phyloP scores from a whole-genome alignment of 345 rosid species.

The Fremontodendron californicum region DNA sequence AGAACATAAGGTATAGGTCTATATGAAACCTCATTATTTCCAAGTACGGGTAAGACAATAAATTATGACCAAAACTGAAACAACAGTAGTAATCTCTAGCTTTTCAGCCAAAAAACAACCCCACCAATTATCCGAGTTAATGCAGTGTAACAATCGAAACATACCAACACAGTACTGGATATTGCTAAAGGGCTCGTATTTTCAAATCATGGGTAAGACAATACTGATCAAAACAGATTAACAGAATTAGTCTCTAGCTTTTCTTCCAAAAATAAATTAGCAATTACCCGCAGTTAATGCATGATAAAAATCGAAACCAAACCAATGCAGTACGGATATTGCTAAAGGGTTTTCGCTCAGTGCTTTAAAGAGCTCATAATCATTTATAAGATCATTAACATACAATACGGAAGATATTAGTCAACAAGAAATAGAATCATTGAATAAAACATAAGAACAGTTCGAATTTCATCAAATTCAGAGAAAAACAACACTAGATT shows the following conservation, averaged over 20 bases:
- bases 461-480: neutral
- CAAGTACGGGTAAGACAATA: neutral
- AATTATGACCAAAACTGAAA: neutral
- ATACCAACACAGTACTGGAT: neutral
- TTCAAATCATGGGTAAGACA: neutral
- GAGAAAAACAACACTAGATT: neutral
- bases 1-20: neutral
- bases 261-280: neutral
- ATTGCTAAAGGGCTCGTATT: neutral
- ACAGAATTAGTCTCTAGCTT: neutral
- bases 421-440: neutral
- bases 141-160: neutral
- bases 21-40: neutral
- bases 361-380: slow-evolving; percentile 1
- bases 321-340: neutral
- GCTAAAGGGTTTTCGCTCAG: neutral
- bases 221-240: neutral
- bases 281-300: neutral
- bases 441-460: neutral
- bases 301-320: neutral
- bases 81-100: neutral
- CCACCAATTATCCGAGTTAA: neutral
- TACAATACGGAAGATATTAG: neutral
- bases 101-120: neutral
- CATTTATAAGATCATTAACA: neutral